phyloP scores from a whole-genome alignment of 345 rosid species.

The Camelina neglecta region DNA sequence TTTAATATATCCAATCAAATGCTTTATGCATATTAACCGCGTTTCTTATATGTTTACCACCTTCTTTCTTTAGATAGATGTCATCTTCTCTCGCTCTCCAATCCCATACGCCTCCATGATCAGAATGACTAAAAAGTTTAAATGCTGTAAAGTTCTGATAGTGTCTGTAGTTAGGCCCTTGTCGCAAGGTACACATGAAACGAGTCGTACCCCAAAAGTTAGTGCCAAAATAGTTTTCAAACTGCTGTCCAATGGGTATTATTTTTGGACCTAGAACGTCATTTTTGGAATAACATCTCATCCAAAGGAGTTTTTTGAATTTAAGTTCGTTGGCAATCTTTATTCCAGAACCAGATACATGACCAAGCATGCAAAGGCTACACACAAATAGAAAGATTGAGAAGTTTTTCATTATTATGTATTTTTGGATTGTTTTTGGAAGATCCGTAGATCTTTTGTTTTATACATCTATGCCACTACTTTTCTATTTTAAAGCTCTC shows the following conservation, averaged over 20 bases:
- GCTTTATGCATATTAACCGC: neutral
- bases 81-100: constrained; percentile 39
- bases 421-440: neutral
- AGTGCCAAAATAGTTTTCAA: accelerated
- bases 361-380: constrained; percentile 10
- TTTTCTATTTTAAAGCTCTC: neutral
- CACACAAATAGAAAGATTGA: neutral
- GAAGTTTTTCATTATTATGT: neutral
- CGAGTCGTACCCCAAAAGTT: neutral
- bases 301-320: neutral
- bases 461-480: neutral
- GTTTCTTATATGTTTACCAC: neutral
- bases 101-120: constrained; percentile 25
- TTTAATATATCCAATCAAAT: neutral
- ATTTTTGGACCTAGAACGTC: neutral
- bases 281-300: constrained; percentile 7
- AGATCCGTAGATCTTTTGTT: constrained; percentile 9
- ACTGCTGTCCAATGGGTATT: neutral
- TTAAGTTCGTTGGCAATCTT: constrained; percentile 21
- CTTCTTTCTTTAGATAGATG: neutral
- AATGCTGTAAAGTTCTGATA: constrained; percentile 10
- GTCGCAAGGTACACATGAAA: constrained; percentile 30
- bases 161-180: constrained; percentile 20
- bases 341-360: neutral
- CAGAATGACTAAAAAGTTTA: neutral